Evolutionary conservation across 2,329 filamentous ascomycete genomes (phyloP).

Genomic region (Penicillium italicum): DNA sequence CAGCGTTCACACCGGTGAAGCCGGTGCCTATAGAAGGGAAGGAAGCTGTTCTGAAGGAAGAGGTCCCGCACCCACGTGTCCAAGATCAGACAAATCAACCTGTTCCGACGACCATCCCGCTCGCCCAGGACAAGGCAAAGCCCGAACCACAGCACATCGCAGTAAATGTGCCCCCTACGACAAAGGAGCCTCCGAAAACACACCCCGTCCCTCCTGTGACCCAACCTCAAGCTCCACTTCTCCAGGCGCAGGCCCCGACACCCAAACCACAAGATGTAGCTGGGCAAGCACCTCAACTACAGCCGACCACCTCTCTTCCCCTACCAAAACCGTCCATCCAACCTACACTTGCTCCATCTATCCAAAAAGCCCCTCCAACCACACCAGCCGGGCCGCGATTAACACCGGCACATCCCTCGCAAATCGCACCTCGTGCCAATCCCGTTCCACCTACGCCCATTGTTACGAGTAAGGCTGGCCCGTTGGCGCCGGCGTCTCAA

Average conservation of each 20-base stretch:
- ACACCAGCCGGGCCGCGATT: slow-evolving; percentile 18
- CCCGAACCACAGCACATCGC: not conserved
- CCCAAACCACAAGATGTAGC: slow-evolving; percentile 7
- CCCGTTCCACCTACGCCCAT: slow-evolving; percentile 12
- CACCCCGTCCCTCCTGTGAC: slow-evolving; percentile 7
- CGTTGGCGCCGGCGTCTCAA: slow-evolving; percentile 18
- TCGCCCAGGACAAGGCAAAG: slow-evolving; percentile 5
- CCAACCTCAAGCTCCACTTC: slow-evolving; percentile 2
- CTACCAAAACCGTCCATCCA: slow-evolving; percentile 19
- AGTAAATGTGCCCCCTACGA: slow-evolving; percentile 5
- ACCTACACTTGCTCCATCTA: slow-evolving; percentile 19
- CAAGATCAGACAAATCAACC: slow-evolving; percentile 4
- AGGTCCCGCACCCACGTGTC: slow-evolving; percentile 11
- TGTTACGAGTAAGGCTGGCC: slow-evolving; percentile 15
- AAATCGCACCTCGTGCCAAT: slow-evolving; percentile 22
- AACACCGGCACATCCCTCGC: slow-evolving; percentile 25
- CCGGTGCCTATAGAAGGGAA: slow-evolving; percentile 22
- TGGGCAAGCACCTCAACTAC: slow-evolving; percentile 16
- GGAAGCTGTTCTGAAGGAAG: slow-evolving; percentile 30
- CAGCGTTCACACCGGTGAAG: slow-evolving; percentile 11
- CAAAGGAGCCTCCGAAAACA: not conserved
- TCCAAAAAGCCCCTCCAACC: slow-evolving; percentile 17
- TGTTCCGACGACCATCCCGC: not conserved
- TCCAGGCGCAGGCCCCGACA: slow-evolving; percentile 12
- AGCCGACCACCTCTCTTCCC: slow-evolving; percentile 20